phyloP scores from a whole-genome alignment of 257 asterid genomes.

The Jasminum sambac region DNA sequence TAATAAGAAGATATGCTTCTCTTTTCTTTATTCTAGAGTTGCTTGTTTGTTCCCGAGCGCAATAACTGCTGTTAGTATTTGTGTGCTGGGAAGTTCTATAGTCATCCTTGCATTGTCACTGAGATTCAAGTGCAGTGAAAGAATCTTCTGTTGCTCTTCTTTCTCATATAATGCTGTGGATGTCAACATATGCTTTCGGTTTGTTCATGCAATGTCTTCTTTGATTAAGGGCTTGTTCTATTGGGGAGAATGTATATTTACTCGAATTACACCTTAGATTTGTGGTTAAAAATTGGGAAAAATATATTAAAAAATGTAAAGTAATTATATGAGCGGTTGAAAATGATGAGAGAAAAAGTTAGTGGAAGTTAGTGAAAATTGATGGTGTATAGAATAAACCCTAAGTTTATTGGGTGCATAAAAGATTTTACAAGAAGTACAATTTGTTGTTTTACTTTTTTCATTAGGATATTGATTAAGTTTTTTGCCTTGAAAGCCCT shows the following conservation, averaged over 20 bases:
- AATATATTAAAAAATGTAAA: no score
- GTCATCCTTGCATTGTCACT: neutral
- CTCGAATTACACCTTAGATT: no score
- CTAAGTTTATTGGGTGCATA: neutral
- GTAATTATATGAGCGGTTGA: no score
- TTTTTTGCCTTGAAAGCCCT: constrained; percentile 56
- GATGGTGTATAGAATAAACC: no score
- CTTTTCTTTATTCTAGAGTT: neutral
- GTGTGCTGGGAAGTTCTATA: neutral
- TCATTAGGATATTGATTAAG: constrained; percentile 25
- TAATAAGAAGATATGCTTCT: neutral
- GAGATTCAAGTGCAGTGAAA: neutral
- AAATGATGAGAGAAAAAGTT: no score
- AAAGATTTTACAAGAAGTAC: neutral
- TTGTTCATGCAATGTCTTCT: neutral
- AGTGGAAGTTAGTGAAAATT: no score
- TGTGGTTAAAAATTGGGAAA: no score
- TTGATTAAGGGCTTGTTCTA: no score
- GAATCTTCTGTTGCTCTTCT: neutral
- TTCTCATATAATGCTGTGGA: neutral
- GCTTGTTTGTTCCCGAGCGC: neutral
- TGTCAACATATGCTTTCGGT: neutral
- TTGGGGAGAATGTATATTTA: no score
- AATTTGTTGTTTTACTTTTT: constrained; percentile 7
- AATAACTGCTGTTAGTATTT: neutral